phyloP scores from a whole-genome alignment of 306 rosid genomes.

The Canavalia gladiata region DNA sequence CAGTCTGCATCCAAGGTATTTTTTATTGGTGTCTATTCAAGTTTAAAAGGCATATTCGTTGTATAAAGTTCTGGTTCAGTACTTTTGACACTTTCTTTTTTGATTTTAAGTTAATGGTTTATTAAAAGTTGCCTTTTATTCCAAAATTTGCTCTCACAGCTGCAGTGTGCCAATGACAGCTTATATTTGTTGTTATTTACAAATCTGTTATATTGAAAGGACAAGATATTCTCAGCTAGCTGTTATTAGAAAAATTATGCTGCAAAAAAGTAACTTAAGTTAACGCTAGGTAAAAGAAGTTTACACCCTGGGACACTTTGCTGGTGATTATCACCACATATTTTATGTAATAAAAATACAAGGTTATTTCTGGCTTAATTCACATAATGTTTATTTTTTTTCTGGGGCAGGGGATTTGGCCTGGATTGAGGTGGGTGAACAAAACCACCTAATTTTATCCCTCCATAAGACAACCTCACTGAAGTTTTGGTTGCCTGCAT shows the following conservation, averaged over 20 bases:
- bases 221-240: neutral
- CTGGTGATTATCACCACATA: neutral
- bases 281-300: neutral
- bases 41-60: conserved; percentile 18
- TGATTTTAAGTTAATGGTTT: neutral
- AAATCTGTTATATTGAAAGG: neutral
- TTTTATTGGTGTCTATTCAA: neutral
- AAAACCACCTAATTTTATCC: neutral
- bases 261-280: neutral
- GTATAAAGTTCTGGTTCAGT: neutral
- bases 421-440: neutral
- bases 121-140: neutral
- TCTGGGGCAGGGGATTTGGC: neutral
- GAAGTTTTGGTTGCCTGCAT: neutral
- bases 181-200: neutral
- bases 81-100: neutral
- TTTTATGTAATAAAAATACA: conserved; percentile 5
- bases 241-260: neutral
- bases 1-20: neutral
- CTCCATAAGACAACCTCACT: neutral
- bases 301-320: conserved; percentile 10
- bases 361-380: conserved; percentile 30
- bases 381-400: too few species aligned
- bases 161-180: neutral
- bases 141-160: neutral